Evolutionary conservation across 257 asterid species (phyloP), one percentile per base, ranked within the genome.

Genomic region (Oldenlandia corymbosa): DNA sequence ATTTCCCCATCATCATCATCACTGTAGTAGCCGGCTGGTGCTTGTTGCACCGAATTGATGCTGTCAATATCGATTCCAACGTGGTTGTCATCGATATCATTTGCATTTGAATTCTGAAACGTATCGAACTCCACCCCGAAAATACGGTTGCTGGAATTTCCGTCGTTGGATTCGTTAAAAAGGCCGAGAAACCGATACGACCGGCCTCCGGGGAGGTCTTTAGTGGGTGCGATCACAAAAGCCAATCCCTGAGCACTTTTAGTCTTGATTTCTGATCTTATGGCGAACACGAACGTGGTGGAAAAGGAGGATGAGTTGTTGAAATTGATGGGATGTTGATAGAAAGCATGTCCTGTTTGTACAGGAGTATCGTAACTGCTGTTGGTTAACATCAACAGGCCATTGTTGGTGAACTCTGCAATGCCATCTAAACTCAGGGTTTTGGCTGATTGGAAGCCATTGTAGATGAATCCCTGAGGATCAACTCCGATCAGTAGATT

Each of bases 71-170:
- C 92, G 0, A n/a, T n/a, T n/a, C 92, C 91, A 23, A 84, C 86
- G 43, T 84, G 92, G 46, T 87, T 82, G 28, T 74, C 81, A 47
- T 84, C 42, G 3, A 66, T 80, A 59, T 87, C 89, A 5, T 41
- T 27, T n/a, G 79, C 75, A 30, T 78, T 88, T 0, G 42, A 0
- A 60, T 75, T 82, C 59, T 54, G 69, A 41, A 80, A 36, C 14
- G 90, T 79, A 32, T 87, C 95, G 28, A 84, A 75, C 64, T 87
- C 95, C 12, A 87, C 80, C 0, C 86, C 91, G 10, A 84, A 60
- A 1, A 87, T 68, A 57, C 82, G 90, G 50, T 80, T 87, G 8
- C 80, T 73, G 1, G 2, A 1, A 26, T 71, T 71, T 1, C 89
- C 95, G 13, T 74, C 68, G 71, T 76, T 80, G 37, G 77, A 21